Evolutionary conservation across 768 basidiomycete genomes (phyloP).

Genomic region (Brasilioporus rufonigricans): DNA sequence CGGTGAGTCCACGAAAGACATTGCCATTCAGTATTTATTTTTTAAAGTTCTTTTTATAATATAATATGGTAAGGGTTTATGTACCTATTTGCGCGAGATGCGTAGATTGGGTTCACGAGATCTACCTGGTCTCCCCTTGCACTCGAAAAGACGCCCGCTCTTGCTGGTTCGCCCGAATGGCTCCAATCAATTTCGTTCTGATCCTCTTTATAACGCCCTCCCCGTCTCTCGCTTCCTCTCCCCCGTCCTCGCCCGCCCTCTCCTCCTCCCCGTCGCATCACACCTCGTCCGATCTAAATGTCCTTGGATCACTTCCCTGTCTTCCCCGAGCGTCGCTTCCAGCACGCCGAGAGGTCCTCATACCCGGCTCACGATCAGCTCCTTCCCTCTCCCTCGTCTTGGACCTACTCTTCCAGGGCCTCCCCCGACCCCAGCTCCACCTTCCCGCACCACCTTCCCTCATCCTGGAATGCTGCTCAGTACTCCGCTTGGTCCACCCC

Average conservation of each 20-base stretch:
- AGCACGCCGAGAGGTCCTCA: conserved; percentile 24
- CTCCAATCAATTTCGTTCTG: conserved; percentile 20
- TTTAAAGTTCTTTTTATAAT: not conserved
- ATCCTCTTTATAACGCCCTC: conserved; percentile 33
- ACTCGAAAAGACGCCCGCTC: not conserved
- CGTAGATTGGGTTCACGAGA: conserved; percentile 27
- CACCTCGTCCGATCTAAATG: conserved; percentile 12
- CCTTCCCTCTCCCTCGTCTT: conserved; percentile 21
- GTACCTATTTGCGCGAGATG: conserved; percentile 6
- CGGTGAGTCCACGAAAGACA: not conserved
- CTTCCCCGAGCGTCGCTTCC: conserved; percentile 33
- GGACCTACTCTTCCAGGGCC: conserved; percentile 26
- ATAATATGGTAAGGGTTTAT: not conserved
- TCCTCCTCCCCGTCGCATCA: conserved; percentile 2
- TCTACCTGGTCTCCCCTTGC: not conserved
- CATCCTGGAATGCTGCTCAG: conserved; percentile 20
- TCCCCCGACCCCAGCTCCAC: conserved; percentile 15
- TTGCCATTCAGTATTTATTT: not conserved
- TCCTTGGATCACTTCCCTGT: conserved; percentile 34
- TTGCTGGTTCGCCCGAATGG: not conserved
- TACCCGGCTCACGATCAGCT: conserved; percentile 24
- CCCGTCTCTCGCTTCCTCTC: conserved; percentile 10
- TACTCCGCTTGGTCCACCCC: conserved; percentile 17
- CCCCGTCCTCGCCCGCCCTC: not conserved
- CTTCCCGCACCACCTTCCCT: conserved; percentile 14